These are phyloP conservation scores for Solanum appendiculatum DNA, from an alignment of 257 asterid genomes.

Conservation along the genomic window DNA sequence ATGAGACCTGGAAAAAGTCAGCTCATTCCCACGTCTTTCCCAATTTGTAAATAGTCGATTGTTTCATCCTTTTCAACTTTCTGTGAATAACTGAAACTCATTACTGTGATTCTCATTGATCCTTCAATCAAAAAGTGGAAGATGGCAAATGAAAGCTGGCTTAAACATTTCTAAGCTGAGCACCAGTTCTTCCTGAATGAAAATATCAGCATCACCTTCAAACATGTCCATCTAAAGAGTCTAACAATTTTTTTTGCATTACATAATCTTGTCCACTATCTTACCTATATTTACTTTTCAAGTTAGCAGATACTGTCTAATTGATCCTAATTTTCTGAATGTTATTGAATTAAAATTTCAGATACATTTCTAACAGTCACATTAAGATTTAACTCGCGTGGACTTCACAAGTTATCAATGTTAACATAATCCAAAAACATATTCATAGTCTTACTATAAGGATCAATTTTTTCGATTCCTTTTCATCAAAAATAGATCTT, in stretches of 20 bases:
- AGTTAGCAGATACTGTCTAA: neutral
- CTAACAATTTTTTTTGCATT: neutral
- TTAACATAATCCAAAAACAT: neutral
- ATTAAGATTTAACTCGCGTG: neutral
- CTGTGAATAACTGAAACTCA: neutral
- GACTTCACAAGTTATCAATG: neutral
- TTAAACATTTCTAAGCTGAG: neutral
- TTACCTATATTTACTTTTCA: neutral
- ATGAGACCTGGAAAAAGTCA: neutral
- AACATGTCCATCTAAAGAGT: neutral
- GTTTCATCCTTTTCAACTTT: neutral
- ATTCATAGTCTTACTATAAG: neutral
- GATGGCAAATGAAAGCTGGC: neutral
- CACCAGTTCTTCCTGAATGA: neutral
- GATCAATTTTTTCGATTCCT: neutral
- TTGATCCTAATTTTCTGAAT: neutral
- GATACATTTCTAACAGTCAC: neutral
- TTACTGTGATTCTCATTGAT: neutral
- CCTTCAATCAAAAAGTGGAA: neutral
- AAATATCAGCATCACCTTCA: neutral
- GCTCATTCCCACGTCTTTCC: neutral
- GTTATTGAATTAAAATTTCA: neutral
- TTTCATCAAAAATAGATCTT: neutral
- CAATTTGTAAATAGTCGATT: neutral
- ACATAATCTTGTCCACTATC: neutral